Conservation (phyloP, 1,284 basidiomycete species). For the Cryptococcus maquisensis region DNA sequence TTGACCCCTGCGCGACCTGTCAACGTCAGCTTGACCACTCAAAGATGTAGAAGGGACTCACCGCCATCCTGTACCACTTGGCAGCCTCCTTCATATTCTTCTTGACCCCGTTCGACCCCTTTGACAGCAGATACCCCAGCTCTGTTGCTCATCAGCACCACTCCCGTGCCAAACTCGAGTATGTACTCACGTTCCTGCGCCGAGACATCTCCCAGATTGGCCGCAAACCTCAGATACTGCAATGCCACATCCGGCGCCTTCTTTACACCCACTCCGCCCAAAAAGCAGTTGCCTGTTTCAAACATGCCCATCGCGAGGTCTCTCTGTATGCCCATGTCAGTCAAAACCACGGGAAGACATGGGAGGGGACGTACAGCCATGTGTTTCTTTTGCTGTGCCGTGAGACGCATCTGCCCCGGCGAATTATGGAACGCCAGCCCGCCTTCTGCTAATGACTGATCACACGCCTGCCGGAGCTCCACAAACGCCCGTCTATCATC, state of each 20-base stretch:
- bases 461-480: constrained; percentile 41
- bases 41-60: constrained; percentile 10
- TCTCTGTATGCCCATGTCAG: constrained; percentile 14
- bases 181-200: constrained; percentile 46
- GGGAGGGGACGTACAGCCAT: constrained; percentile 38
- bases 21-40: background rate
- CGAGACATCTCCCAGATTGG: constrained; percentile 40
- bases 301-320: constrained; percentile 43
- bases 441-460: constrained; percentile 30
- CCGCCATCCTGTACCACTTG: constrained; percentile 47
- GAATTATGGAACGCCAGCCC: constrained; percentile 30
- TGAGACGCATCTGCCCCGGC: constrained; percentile 23
- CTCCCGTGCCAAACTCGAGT: background rate
- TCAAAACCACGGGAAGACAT: background rate
- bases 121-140: constrained; percentile 43
- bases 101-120: constrained; percentile 43
- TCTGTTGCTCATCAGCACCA: constrained; percentile 20
- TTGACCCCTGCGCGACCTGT: constrained; percentile 32
- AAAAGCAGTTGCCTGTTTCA: constrained; percentile 45
- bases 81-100: constrained; percentile 48
- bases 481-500: constrained; percentile 42
- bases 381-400: constrained; percentile 26
- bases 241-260: constrained; percentile 38
- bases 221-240: constrained; percentile 43
- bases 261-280: constrained; percentile 46